These are phyloP conservation scores for Cercospora zeae-maydis DNA, from an alignment of 2,329 filamentous ascomycete genomes.

Conservation along the genomic window DNA sequence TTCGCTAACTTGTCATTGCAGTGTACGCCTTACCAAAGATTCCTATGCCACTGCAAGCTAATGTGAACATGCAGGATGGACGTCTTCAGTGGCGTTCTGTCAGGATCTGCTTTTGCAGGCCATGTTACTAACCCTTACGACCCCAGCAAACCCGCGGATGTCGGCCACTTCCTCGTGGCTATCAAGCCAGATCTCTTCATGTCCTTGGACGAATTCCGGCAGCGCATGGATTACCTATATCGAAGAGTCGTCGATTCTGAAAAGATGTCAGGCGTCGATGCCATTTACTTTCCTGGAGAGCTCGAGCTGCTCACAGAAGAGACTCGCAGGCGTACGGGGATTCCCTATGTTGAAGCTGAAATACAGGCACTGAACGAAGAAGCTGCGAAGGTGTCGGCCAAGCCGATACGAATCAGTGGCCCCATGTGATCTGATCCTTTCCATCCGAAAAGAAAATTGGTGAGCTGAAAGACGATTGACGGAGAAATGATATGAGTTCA, in stretches of 20 bases:
- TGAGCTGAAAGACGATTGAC: neutral
- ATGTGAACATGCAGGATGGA: conserved; percentile 57
- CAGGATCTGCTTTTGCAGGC: conserved; percentile 73
- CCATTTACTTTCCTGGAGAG: conserved; percentile 58
- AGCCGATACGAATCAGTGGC: conserved; percentile 8
- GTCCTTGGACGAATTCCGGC: conserved; percentile 33
- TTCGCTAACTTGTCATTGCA: neutral
- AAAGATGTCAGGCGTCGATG: conserved; percentile 52
- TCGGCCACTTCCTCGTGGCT: conserved; percentile 38
- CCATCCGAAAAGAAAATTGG: neutral
- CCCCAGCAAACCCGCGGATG: conserved; percentile 52
- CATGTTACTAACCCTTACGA: conserved; percentile 70
- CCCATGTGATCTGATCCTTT: neutral
- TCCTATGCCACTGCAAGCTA: neutral
- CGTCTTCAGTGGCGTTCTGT: conserved; percentile 75
- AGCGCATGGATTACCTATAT: conserved; percentile 57
- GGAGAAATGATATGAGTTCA: no score
- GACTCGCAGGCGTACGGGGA: conserved; percentile 43
- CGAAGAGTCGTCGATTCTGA: conserved; percentile 52
- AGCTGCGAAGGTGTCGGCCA: conserved; percentile 43
- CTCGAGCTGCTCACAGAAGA: conserved; percentile 52
- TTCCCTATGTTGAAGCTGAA: conserved; percentile 50
- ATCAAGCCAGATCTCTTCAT: conserved; percentile 40
- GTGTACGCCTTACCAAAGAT: neutral
- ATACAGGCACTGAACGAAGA: conserved; percentile 50